phyloP scores from a whole-genome alignment of 2,329 filamentous ascomycete genomes.

The Canariomyces notabilis region DNA sequence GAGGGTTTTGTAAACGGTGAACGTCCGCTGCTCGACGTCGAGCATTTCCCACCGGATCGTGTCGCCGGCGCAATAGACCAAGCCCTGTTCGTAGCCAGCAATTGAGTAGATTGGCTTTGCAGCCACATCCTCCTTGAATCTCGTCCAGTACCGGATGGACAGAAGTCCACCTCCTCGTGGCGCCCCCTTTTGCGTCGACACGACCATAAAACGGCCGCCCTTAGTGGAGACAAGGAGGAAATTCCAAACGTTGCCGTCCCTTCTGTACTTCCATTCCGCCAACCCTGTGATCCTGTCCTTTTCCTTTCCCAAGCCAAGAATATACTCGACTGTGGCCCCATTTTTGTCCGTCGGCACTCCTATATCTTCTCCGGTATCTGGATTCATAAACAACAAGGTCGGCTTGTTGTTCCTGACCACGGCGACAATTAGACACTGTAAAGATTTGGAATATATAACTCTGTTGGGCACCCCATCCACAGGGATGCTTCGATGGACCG shows the following conservation, averaged over 20 bases:
- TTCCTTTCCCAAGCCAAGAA: slow-evolving; percentile 51
- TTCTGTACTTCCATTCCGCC: slow-evolving; percentile 58
- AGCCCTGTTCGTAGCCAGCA: slow-evolving; percentile 47
- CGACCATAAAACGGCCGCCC: slow-evolving; percentile 50
- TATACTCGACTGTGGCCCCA: slow-evolving; percentile 40
- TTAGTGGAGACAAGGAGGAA: slow-evolving; percentile 59
- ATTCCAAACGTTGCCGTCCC: slow-evolving; percentile 53
- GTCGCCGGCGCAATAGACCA: slow-evolving; percentile 52
- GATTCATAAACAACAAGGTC: slow-evolving; percentile 53
- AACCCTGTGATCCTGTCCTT: slow-evolving; percentile 58
- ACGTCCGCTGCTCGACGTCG: slow-evolving; percentile 45
- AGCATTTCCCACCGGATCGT: slow-evolving; percentile 53
- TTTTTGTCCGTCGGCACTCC: slow-evolving; percentile 42
- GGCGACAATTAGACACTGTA: slow-evolving; percentile 52
- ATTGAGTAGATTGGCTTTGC: slow-evolving; percentile 52
- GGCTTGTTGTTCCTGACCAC: slow-evolving; percentile 39
- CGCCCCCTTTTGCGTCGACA: slow-evolving; percentile 40
- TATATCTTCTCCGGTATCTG: slow-evolving; percentile 48
- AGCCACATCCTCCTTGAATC: slow-evolving; percentile 44
- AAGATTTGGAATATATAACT: slow-evolving; percentile 49
- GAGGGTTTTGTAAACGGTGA: slow-evolving; percentile 43
- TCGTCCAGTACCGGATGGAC: slow-evolving; percentile 49
- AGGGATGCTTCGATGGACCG: slow-evolving; percentile 46
- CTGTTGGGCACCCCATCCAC: slow-evolving; percentile 46
- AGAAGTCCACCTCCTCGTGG: slow-evolving; percentile 21